Evolutionary conservation across 768 basidiomycete species (phyloP).

Genomic region (Leccinum subgranulosum): DNA sequence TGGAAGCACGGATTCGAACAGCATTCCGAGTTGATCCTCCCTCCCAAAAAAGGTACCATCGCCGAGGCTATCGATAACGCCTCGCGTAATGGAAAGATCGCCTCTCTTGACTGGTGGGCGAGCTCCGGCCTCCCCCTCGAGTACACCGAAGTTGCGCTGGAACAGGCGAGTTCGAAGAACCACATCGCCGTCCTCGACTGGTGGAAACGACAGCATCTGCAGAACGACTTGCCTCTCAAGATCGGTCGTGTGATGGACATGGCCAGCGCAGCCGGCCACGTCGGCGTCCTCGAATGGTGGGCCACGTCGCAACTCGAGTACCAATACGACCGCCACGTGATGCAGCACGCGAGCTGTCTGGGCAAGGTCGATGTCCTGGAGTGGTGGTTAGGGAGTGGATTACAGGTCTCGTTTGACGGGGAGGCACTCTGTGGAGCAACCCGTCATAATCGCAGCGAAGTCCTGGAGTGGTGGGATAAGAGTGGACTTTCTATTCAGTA

Average conservation of each 20-base stretch:
- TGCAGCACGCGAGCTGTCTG: conserved; percentile 75
- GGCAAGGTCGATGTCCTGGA: conserved; percentile 77
- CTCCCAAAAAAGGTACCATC: conserved; percentile 52
- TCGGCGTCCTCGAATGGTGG: conserved; percentile 84
- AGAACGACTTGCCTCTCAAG: conserved; percentile 59
- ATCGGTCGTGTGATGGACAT: conserved; percentile 84
- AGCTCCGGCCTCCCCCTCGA: conserved; percentile 61
- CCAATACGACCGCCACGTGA: conserved; percentile 73
- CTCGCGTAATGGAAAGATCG: conserved; percentile 70
- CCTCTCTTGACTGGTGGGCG: conserved; percentile 81
- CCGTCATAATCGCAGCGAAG: conserved; percentile 74
- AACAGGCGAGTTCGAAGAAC: conserved; percentile 75
- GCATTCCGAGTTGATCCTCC: conserved; percentile 56
- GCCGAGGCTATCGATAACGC: conserved; percentile 76
- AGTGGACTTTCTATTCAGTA: conserved; percentile 79
- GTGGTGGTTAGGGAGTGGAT: conserved; percentile 80
- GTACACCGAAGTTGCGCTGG: conserved; percentile 78
- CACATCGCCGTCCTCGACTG: conserved; percentile 76
- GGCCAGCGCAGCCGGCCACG: conserved; percentile 76
- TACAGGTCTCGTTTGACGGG: conserved; percentile 76
- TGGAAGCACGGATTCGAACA: conserved; percentile 67
- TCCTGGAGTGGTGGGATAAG: conserved; percentile 87
- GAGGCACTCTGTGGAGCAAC: conserved; percentile 80
- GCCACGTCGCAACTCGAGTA: conserved; percentile 70
- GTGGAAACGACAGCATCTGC: conserved; percentile 66